Base-by-base conservation (phyloP, 179 eudicot genomes). In the Gypsophila paniculata region DNA sequence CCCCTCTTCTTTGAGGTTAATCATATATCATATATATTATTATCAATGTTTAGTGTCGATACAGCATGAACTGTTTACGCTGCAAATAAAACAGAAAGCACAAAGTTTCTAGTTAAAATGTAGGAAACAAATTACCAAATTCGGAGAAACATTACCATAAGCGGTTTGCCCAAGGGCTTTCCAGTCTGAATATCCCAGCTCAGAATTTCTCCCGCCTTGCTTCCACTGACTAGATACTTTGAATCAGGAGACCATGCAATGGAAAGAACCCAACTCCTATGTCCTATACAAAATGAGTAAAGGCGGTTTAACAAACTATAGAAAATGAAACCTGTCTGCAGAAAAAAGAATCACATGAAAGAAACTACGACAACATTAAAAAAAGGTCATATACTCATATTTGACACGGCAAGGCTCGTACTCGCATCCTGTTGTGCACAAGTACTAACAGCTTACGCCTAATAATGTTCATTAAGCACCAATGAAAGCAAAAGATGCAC, bases 171-270 rank as follows among this genome's bases (percentile, higher is more conserved):
- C 3, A 85, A 79, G 26, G 89, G 81, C 77, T 90, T 87, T 77
- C 99, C 99, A 17, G 98, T 88, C 71, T 77, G 84, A 14, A 96
- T 91, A 73, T 95, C 90, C 99, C 99, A 95, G 81, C 93, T 86
- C 72, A 69, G 80, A 75, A 95, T 88, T 80, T 92, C 98, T 78
- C 99, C 96, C 19, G 95, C 71, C 84, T 90, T 92, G 84, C 96
- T 92, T 74, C 99, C 98, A 84, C 98, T 95, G n/a, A 83, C 98
- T 72, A 94, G 87, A 84, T 92, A 81, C 81, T 90, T 88, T 51
- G 96, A 90, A 89, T 95, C 99, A 17, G 99, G 96, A 29, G 99
- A 92, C 99, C 99, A 95, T 69, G 93, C 96, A 73, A 92, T 83
- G 78, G 83, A 92, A 68, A 95, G 96, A 73, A 95, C 99, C 97